phyloP scores from a whole-genome alignment of 306 rosid species.

The Pterocarpus macrocarpus region DNA sequence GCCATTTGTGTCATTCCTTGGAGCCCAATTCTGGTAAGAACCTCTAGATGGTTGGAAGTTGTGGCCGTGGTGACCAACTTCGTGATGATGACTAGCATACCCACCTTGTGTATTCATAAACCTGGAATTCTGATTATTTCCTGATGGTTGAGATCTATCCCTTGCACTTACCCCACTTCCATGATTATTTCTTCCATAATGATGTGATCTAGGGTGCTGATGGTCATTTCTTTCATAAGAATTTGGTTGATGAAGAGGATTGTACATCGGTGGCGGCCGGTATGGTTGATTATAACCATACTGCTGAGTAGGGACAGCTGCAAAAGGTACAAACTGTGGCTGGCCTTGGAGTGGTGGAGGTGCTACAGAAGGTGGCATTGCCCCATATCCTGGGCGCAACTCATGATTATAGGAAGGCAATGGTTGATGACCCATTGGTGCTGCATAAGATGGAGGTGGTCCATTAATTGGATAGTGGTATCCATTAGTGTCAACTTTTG shows the following conservation, averaged over 20 bases:
- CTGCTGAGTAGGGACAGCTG: constrained; percentile 43
- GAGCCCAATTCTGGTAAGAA: constrained; percentile 52
- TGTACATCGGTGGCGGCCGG: constrained; percentile 11
- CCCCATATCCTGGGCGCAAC: constrained; percentile 48
- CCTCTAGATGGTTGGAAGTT: constrained; percentile 55
- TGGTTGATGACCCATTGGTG: constrained; percentile 44
- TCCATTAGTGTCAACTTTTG: constrained; percentile 54
- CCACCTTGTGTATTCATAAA: constrained; percentile 50
- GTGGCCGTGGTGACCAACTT: constrained; percentile 52
- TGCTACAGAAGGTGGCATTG: constrained; percentile 48
- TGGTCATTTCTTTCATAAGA: constrained; percentile 60
- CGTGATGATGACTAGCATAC: constrained; percentile 42
- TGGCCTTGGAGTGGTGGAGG: constrained; percentile 48
- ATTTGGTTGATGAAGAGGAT: constrained; percentile 50
- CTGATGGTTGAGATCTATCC: constrained; percentile 56
- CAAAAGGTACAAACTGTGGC: constrained; percentile 43
- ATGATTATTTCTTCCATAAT: constrained; percentile 60
- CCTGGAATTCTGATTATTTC: constrained; percentile 52
- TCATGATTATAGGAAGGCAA: constrained; percentile 50
- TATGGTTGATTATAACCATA: constrained; percentile 54
- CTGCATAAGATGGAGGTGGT: constrained; percentile 44
- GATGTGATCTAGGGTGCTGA: constrained; percentile 52
- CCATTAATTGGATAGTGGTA: constrained; percentile 47
- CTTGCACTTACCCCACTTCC: constrained; percentile 47
- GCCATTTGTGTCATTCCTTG: constrained; percentile 42